Base-by-base conservation (phyloP, 1,139 yeast species). In the Geotrichum klebahnii region DNA sequence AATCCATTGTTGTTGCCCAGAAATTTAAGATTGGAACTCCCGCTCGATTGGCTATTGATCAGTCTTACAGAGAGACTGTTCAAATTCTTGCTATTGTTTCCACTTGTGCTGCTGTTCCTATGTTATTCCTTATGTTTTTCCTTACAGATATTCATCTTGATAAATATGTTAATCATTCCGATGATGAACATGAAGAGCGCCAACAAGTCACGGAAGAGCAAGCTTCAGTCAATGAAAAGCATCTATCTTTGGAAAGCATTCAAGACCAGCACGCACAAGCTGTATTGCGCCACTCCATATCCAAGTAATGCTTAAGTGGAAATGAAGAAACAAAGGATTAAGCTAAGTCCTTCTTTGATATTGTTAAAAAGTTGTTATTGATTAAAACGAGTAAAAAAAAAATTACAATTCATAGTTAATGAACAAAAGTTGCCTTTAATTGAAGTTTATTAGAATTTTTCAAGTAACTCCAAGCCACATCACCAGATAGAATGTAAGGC, bases 51-150 rank as follows among this genome's bases (percentile, higher is more conserved):
- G 53, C 53, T 10, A 45, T 51, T 19, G 41, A 51, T 40, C 17
- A 17, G 9, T 26, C 53, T 5, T 51, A 46, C 26, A 32, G 51
- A 8, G 36, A 43, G 23, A 47, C 53, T 23, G 16, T 51, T 10
- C 46, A 47, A 22, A 44, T 16, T 9, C 37, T 51, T 31, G 53
- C 51, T 12, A 51, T 51, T 32, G 47, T 51, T 14, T 26, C 51
- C 19, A 44, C 49, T 14, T 46, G 49, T 29, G 35, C 43, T 20
- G 14, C 40, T 10, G 29, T 51, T 20, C 53, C 53, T 10, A 39
- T 51, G 49, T 44, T 51, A 20, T 37, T 47, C 29, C 38, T 46
- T 9, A 46, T 51, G 47, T 44, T 51, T 19, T 39, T 46, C 28
- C 19, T 51, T 3, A 42, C 46, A 1, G 37, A 51, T 26, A 28